Evolutionary conservation across 1,139 yeast genomes (phyloP), one percentile per base, ranked within the genome.

Genomic region (Yamadazyma diddensiae): DNA sequence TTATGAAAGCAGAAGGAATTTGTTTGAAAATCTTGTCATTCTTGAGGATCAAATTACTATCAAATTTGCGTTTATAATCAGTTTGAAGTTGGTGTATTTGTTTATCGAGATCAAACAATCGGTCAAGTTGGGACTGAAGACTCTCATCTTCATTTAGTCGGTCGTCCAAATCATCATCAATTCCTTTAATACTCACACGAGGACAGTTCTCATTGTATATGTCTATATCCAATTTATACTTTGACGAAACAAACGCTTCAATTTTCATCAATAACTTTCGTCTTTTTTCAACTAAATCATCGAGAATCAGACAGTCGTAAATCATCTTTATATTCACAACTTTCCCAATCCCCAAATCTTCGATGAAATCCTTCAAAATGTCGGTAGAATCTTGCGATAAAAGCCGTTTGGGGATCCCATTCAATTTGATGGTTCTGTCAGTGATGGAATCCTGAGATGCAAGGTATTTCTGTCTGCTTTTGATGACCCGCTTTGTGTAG

Each of bases 371-470:
- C 37, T 73, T 76, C 34, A 79, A 57, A 7, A 58, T 54, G 10
- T 39, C 40, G 1, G 70, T 68, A 26, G 65, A 65, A 15, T 60
- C 57, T 34, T 64, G 70, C 30, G 59, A 59, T 34, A 66, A 47
- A 38, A 76, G 50, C 29, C 58, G 53, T 29, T 56, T 60, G 1
- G 83, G 83, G n/a, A 92, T 86, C 0, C 97, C 97, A 27, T 94
- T 83, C 16, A 92, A 58, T 38, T 94, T 66, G 34, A 92, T 84
- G 0, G 98, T 92, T 49, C 97, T 69, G 64, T 92, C 98, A 0
- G 97, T 88, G 34, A 92, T 76, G 5, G 96, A 82, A 53, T 85
- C 83, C 53, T 90, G 97, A 31, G 79, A 75, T 0, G 97, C 97
- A 44, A 92, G 64, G 52, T 85, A 85, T 43, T 71, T 68, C 53